These are phyloP conservation scores for Phytopythium oedochilum DNA, from an alignment of 352 stramenopile genomes.

Conservation along the genomic window DNA sequence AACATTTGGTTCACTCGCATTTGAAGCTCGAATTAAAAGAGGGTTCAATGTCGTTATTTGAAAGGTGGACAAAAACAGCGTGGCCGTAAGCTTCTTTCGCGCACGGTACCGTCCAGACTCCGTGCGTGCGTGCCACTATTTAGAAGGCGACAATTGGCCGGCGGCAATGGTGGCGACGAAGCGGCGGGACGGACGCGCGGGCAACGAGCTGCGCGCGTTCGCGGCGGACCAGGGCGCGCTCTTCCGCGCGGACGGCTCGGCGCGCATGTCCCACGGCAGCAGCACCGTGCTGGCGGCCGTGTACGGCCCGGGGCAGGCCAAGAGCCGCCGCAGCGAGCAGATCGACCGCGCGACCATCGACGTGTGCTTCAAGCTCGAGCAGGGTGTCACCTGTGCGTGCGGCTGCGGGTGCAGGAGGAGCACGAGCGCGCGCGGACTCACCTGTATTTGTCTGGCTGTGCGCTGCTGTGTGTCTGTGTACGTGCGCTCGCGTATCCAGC, in stretches of 20 bases:
- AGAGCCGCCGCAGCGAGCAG: constrained; percentile 66
- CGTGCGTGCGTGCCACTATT: no score
- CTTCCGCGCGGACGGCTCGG: constrained; percentile 75
- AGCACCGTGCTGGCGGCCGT: constrained; percentile 71
- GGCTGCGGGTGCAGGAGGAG: neutral
- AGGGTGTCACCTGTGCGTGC: constrained; percentile 60
- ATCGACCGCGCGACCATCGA: constrained; percentile 58
- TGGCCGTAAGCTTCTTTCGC: constrained; percentile 1
- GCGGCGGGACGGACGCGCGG: constrained; percentile 57
- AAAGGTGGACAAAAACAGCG: no score
- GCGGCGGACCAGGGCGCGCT: constrained; percentile 71
- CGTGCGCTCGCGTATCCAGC: constrained; percentile 24
- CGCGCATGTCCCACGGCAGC: constrained; percentile 72
- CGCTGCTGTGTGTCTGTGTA: neutral
- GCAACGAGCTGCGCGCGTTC: constrained; percentile 76
- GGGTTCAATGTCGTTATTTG: neutral
- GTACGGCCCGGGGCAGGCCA: constrained; percentile 71
- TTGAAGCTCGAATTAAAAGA: no score
- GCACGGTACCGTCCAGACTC: neutral
- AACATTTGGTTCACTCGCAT: no score
- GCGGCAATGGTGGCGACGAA: constrained; percentile 39
- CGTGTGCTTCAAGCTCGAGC: constrained; percentile 79
- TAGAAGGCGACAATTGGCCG: no score
- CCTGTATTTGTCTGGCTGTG: neutral
- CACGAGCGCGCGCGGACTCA: neutral